Evolutionary conservation across 2,329 filamentous ascomycete genomes (phyloP), one percentile per base, ranked within the genome.

Genomic region (Penicillium expansum): DNA sequence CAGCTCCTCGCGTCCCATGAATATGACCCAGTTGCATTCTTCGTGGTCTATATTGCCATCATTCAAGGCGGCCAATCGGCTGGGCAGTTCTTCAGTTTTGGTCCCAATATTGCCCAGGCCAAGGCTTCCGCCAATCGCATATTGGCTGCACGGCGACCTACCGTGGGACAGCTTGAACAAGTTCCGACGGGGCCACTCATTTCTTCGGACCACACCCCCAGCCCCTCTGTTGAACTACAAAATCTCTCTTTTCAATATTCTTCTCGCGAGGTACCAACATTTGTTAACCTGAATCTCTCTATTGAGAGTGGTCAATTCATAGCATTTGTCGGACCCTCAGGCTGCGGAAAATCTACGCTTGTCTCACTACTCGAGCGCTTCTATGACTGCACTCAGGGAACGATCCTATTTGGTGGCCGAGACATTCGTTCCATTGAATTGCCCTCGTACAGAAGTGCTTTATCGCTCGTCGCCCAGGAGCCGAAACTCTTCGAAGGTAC

Each of bases 21-120:
- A 65, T 79, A 78, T 44, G 64, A 69, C 22, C 66, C 73, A 2
- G 58, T 72, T 4, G 70, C 80, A 20, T 86, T 85, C 66, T 85
- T 84, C 65, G 77, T 83, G 1, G 77, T 83, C 30, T 89, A 87
- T 69, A 85, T 88, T 70, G 83, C 86, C 0, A 80, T 88, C 9
- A 82, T 89, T 29, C 83, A 89, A 61, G 86, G 86, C 1, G 85
- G 85, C 7, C 86, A 91, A 70, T 78, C 80, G 0, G 86, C 87
- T 0, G 88, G 86, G 0, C 82, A 87, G 59, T 84, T 86, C 55
- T 84, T 91, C 60, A 83, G 83, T 41, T 88, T 89, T 62, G 84
- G 84, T 0, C 84, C 86, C 7, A 89, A 72, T 52, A 69, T 77
- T 33, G 73, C 74, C 0, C 74, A 76, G 50, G 74, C 75, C 13